A percentile compares a stretch with the other conserved stretches of the same genome.
Conservation (phyloP, 768 basidiomycete genomes). For the Russula dissimulans region DNA sequence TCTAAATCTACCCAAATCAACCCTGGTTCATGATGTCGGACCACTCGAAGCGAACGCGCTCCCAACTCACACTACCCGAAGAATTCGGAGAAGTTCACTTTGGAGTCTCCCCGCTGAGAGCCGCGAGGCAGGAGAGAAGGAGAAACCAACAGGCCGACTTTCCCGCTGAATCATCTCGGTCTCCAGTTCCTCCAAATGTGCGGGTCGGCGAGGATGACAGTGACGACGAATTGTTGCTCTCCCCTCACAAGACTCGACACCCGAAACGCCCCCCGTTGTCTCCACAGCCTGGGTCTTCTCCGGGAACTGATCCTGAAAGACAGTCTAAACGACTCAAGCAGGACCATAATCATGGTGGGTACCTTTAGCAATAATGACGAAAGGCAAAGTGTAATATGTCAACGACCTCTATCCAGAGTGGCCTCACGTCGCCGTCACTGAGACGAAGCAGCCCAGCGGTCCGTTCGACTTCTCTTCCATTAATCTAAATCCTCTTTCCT, state of each 20-base stretch:
- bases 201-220: background rate
- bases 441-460: conserved; percentile 5
- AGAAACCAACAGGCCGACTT: background rate
- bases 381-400: background rate
- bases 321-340: conserved; percentile 5
- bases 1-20: background rate
- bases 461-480: conserved; percentile 18
- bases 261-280: conserved; percentile 5
- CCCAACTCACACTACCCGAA: conserved; percentile 12
- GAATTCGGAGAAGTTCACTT: conserved; percentile 5
- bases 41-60: conserved; percentile 18
- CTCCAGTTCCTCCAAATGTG: background rate
- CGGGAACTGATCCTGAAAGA: background rate
- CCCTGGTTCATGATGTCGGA: conserved; percentile 2
- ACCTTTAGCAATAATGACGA: background rate
- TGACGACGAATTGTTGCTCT: conserved; percentile 3
- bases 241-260: conserved; percentile 1
- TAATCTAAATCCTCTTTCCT: background rate
- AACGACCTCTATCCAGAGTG: background rate
- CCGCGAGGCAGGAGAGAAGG: conserved; percentile 11
- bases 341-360: conserved; percentile 1
- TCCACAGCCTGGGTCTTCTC: background rate
- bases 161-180: background rate
- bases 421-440: background rate
- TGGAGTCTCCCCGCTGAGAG: conserved; percentile 15